These are phyloP conservation scores for Scolecobasidium constrictum DNA, from an alignment of 2,329 filamentous ascomycete species.

Conservation along the genomic window DNA sequence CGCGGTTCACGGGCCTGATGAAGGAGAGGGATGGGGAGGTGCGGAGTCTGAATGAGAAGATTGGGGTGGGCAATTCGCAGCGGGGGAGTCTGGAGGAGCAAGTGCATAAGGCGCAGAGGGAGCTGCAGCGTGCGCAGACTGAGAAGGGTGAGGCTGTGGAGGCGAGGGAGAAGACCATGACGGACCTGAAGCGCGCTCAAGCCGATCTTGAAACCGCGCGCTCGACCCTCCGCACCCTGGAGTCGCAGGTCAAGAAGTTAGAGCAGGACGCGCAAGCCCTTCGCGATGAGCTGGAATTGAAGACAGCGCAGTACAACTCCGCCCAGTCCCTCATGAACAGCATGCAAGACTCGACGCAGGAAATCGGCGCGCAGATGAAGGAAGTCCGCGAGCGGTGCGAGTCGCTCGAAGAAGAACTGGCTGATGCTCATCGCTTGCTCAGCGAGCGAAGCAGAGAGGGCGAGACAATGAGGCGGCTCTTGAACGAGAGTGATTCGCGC, in stretches of 20 bases:
- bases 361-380: slow-evolving; percentile 84
- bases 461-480: slow-evolving; percentile 84
- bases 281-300: slow-evolving; percentile 72
- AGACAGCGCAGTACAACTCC: slow-evolving; percentile 73
- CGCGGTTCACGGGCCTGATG: slow-evolving; percentile 56
- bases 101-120: slow-evolving; percentile 60
- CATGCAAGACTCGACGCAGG: slow-evolving; percentile 85
- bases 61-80: slow-evolving; percentile 61
- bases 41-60: slow-evolving; percentile 64
- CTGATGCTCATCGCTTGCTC: slow-evolving; percentile 76
- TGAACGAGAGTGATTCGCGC: slow-evolving; percentile 76
- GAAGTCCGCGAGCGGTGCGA: slow-evolving; percentile 75
- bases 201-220: slow-evolving; percentile 53
- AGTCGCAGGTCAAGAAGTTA: slow-evolving; percentile 60
- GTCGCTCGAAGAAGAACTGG: slow-evolving; percentile 81
- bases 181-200: slow-evolving; percentile 60
- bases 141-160: slow-evolving; percentile 71
- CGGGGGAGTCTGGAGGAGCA: slow-evolving; percentile 70
- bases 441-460: slow-evolving; percentile 82
- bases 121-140: slow-evolving; percentile 65
- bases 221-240: slow-evolving; percentile 57
- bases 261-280: slow-evolving; percentile 56
- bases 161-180: slow-evolving; percentile 56
- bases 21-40: slow-evolving; percentile 69
- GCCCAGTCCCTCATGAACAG: slow-evolving; percentile 78